Evolutionary conservation across 257 asterid genomes (phyloP).

Genomic region (Nicotiana tabacum): DNA sequence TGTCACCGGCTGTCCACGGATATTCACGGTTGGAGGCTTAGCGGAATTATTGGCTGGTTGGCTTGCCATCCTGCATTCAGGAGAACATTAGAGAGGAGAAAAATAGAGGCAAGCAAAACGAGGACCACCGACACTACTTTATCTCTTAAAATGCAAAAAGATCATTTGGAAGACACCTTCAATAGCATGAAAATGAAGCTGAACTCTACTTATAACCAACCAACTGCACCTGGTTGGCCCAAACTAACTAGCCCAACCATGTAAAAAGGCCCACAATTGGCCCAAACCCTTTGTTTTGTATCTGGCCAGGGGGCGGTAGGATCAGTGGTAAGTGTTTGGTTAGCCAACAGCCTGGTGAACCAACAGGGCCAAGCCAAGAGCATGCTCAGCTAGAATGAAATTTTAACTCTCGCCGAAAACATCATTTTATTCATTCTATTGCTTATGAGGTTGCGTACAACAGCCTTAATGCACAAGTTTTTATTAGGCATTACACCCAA

Average conservation of each 20-base stretch:
- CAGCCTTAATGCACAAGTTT: background rate
- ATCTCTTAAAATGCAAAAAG: background rate
- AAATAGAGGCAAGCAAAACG: background rate
- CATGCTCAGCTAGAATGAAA: background rate
- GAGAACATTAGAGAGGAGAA: background rate
- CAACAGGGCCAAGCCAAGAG: background rate
- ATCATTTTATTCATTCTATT: background rate
- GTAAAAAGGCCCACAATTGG: background rate
- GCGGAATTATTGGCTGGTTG: conserved; percentile 1
- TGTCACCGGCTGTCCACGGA: conserved; percentile 13
- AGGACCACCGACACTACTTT: background rate
- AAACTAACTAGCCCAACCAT: background rate
- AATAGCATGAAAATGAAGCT: background rate
- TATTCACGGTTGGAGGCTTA: conserved; percentile 11
- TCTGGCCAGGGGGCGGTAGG: background rate
- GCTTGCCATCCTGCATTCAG: conserved; percentile 11
- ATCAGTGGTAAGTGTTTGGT: background rate
- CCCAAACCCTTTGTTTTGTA: too few relatives aligned
- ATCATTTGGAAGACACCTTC: background rate
- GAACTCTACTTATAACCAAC: background rate
- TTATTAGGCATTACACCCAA: background rate
- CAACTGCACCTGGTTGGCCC: background rate
- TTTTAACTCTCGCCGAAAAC: background rate
- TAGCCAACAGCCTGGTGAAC: background rate
- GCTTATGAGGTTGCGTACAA: background rate